These are phyloP conservation scores for Hypoxylon intermedium DNA, from an alignment of 495 filamentous ascomycete genomes.

Conservation along the genomic window DNA sequence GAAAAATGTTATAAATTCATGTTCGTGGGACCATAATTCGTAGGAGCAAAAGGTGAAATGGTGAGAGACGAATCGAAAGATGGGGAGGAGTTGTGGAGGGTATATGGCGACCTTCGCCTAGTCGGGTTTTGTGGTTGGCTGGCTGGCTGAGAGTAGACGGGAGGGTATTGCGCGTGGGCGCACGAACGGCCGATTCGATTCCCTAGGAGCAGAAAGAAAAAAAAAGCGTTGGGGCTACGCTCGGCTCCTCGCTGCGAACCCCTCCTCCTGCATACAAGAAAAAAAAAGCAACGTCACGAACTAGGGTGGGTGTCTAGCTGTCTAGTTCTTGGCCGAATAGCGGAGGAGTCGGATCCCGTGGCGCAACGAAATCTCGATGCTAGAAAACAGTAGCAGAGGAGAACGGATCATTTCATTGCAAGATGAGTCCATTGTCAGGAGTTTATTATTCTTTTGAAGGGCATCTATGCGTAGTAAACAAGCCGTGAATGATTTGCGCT, in stretches of 20 bases:
- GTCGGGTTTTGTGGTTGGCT: slow-evolving; percentile 27
- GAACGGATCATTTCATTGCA: not conserved
- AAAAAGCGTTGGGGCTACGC: slow-evolving; percentile 10
- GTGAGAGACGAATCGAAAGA: slow-evolving; percentile 18
- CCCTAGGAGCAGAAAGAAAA: no score
- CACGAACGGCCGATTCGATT: slow-evolving; percentile 5
- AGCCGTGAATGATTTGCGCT: not conserved
- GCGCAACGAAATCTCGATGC: not conserved
- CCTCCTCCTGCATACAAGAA: not conserved
- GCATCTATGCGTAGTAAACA: not conserved
- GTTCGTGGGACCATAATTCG: slow-evolving; percentile 13
- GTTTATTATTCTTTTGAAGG: not conserved
- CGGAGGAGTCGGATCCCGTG: not conserved
- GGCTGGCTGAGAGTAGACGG: not conserved
- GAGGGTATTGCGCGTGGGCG: slow-evolving; percentile 9
- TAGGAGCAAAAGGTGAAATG: not conserved
- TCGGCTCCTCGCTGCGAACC: slow-evolving; percentile 10
- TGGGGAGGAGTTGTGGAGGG: slow-evolving; percentile 11
- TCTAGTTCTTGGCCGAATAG: not conserved
- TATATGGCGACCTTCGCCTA: slow-evolving; percentile 26
- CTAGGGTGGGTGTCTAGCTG: no score
- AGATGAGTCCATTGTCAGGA: not conserved
- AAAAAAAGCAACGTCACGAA: slow-evolving; percentile 1
- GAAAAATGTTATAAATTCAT: slow-evolving; percentile 26
- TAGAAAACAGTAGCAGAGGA: not conserved